A percentile compares a stretch with the other conserved stretches of the same genome.
Conservation (phyloP, 2,329 filamentous ascomycete species). For the Ambrosiella beaveri region DNA sequence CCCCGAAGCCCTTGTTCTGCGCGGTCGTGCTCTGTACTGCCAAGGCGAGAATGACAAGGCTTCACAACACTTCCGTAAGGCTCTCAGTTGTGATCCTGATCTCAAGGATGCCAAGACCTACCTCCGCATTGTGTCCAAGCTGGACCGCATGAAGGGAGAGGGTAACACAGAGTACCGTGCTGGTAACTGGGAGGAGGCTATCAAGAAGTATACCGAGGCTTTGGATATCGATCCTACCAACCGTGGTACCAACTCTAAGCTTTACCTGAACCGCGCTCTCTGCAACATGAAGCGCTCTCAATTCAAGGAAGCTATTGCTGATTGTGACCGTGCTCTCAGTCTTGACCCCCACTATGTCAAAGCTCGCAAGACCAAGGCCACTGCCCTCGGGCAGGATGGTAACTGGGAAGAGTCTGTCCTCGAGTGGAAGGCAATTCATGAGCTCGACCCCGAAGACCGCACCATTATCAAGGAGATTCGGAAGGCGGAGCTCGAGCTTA, state of each 20-base stretch:
- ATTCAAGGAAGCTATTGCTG: conserved; percentile 61
- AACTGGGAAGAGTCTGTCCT: conserved; percentile 84
- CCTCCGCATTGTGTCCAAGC: conserved; percentile 74
- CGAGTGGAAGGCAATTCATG: conserved; percentile 74
- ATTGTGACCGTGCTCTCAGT: conserved; percentile 69
- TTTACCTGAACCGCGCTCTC: conserved; percentile 82
- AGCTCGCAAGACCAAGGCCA: conserved; percentile 85
- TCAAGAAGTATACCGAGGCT: conserved; percentile 70
- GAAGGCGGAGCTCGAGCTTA: conserved; percentile 82
- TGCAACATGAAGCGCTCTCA: conserved; percentile 72
- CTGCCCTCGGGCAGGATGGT: conserved; percentile 67
- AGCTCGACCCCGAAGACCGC: conserved; percentile 67
- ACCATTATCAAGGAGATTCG: conserved; percentile 70
- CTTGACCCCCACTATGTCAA: conserved; percentile 77
- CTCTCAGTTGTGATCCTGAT: conserved; percentile 79
- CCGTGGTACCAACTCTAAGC: conserved; percentile 84
- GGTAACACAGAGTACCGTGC: conserved; percentile 84
- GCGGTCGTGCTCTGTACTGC: conserved; percentile 72
- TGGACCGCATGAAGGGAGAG: conserved; percentile 85
- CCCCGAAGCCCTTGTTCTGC: conserved; percentile 79
- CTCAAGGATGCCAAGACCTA: conserved; percentile 78
- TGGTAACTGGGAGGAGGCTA: conserved; percentile 59
- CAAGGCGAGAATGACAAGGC: conserved; percentile 94
- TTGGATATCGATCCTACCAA: conserved; percentile 74
- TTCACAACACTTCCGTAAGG: conserved; percentile 78